A percentile compares a stretch with the other conserved stretches of the same genome.
Evolutionary conservation across 2,329 filamentous ascomycete species (phyloP).

Genomic region (Penicillium sclerotigenum): DNA sequence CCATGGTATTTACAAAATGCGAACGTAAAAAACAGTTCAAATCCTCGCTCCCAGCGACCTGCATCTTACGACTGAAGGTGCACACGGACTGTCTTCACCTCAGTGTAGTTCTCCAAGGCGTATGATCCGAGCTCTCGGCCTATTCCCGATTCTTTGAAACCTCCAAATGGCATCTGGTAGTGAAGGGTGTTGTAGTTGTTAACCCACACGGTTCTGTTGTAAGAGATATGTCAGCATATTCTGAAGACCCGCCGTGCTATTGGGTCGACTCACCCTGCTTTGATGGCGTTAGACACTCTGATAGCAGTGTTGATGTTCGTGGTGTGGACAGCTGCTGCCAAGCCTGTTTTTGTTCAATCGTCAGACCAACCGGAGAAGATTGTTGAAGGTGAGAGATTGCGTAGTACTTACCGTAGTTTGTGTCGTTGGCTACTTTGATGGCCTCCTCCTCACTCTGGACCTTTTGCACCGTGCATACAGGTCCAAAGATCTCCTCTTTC

Average conservation of each 20-base stretch:
- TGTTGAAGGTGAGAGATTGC: neutral
- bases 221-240: neutral
- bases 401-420: slow-evolving; percentile 64
- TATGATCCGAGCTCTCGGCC: slow-evolving; percentile 44
- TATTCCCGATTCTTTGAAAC: slow-evolving; percentile 44
- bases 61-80: neutral
- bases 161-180: slow-evolving; percentile 28
- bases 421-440: slow-evolving; percentile 67
- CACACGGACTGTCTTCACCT: slow-evolving; percentile 39
- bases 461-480: slow-evolving; percentile 69
- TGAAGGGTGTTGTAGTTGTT: slow-evolving; percentile 68
- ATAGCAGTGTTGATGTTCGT: slow-evolving; percentile 73
- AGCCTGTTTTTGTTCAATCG: slow-evolving; percentile 54
- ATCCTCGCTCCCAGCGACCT: neutral
- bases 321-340: slow-evolving; percentile 76
- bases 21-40: neutral
- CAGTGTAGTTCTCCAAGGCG: slow-evolving; percentile 44
- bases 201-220: slow-evolving; percentile 55
- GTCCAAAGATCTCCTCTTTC: slow-evolving; percentile 77
- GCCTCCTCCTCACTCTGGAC: slow-evolving; percentile 71
- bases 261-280: slow-evolving; percentile 58
- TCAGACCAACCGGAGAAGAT: slow-evolving; percentile 35
- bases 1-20: neutral
- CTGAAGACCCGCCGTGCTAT: neutral
- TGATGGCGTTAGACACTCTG: slow-evolving; percentile 65